Evolutionary conservation across 257 asterid species (phyloP).

Genomic region (Fraxinus anomala): DNA sequence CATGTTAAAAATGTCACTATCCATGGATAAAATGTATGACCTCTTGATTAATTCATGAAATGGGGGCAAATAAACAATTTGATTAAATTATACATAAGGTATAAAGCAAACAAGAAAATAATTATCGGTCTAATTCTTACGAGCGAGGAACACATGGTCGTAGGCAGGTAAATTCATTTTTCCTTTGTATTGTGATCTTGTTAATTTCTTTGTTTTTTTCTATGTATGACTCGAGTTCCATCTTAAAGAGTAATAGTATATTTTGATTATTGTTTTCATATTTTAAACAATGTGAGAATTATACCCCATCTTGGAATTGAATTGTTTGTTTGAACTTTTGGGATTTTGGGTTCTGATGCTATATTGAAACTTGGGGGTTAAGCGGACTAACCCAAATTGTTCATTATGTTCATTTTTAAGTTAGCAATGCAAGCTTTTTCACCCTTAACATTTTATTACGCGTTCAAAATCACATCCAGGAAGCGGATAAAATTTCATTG

Average conservation of each 20-base stretch:
- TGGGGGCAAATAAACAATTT: background rate
- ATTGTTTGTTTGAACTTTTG: background rate
- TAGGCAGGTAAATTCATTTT: background rate
- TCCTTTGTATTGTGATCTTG: background rate
- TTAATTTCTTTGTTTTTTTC: background rate
- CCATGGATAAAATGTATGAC: background rate
- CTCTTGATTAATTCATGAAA: background rate
- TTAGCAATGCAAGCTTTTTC: background rate
- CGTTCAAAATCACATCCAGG: slow-evolving; percentile 38
- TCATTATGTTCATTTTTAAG: background rate
- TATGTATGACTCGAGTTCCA: background rate
- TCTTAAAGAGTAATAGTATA: too few relatives aligned
- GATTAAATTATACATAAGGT: background rate
- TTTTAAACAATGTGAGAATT: background rate
- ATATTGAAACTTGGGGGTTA: too few relatives aligned
- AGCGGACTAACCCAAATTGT: background rate
- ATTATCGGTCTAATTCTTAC: too few relatives aligned
- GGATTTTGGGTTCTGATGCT: background rate
- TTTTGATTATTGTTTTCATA: background rate
- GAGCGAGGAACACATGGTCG: too few relatives aligned
- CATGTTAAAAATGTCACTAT: background rate
- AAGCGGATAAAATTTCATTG: slow-evolving; percentile 67
- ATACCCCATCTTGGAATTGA: background rate
- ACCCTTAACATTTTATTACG: background rate
- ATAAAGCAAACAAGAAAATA: background rate